Evolutionary conservation across 2,329 filamentous ascomycete species (phyloP), one percentile per base, ranked within the genome.

Genomic region (Aspergillus spinulosporus): DNA sequence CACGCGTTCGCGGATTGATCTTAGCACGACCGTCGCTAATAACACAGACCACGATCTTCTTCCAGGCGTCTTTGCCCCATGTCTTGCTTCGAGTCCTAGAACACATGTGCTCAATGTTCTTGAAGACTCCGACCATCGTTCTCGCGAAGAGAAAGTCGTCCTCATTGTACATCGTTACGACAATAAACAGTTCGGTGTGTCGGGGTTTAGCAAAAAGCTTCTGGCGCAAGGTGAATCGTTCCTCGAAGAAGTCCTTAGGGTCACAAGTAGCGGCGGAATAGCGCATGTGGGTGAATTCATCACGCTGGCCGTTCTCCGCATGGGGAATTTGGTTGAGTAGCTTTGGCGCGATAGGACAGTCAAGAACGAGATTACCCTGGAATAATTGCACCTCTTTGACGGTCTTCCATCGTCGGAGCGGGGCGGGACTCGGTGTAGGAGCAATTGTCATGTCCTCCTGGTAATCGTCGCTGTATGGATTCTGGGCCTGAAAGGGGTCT

Each of bases 31-130:
- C 94, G 68, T 99, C 94, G 66, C 92, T 97, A 63, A 99, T 94
- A 44, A 99, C 86, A 73, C 93, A 97, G 8, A 99, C 94, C 7
- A 99, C 94, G 66, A 99, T 97, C 81, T 99, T 99, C 80, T 99
- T 97, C 94, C 94, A 99, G 3, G 93, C 92, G 67, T 96, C 91
- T 73, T 95, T 94, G 63, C 94, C 94, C 94, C 94, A 99, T 0
- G 93, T 97, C 77, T 96, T 96, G 76, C 92, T 96, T 72, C 89
- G 91, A 45, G 88, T 91, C 49, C 93, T 85, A 59, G 89, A 91
- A 75, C 94, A 97, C 90, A 99, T 97, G 80, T 93, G 92, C 73
- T 97, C 93, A 64, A 99, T 90, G 73, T 99, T 99, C 79, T 99
- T 97, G 81, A 97, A 93, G 4, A 99, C 92, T 73, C 94, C 94